Conservation (phyloP, 177 flowering plant species). For the Vitis hybrid region DNA sequence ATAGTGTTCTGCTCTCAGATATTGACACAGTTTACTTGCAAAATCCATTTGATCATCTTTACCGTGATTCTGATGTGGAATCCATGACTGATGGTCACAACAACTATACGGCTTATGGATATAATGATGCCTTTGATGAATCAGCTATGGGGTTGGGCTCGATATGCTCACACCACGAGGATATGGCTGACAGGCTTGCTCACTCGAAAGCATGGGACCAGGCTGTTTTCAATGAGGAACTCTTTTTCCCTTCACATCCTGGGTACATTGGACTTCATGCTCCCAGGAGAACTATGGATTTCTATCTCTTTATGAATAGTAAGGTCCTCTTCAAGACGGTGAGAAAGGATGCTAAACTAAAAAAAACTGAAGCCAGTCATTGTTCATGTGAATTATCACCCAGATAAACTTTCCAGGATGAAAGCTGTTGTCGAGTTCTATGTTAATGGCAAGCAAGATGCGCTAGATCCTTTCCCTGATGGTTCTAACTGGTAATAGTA, state of each 20-base stretch:
- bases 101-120: conserved; percentile 89
- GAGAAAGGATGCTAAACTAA: conserved; percentile 64
- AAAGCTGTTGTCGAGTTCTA: conserved; percentile 75
- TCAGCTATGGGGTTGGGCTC: conserved; percentile 90
- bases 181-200: conserved; percentile 75
- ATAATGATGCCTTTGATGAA: conserved; percentile 76
- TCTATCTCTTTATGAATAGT: conserved; percentile 85
- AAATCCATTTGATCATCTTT: conserved; percentile 78
- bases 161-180: conserved; percentile 89
- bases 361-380: conserved; percentile 65
- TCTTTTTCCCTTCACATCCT: conserved; percentile 80
- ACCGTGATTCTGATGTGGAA: conserved; percentile 88
- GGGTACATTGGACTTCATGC: conserved; percentile 88
- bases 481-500: conserved; percentile 57
- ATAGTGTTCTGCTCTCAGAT: conserved; percentile 88
- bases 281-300: conserved; percentile 77
- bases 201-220: conserved; percentile 70
- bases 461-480: conserved; percentile 71
- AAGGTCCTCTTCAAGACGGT: conserved; percentile 86
- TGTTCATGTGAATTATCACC: conserved; percentile 87
- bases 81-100: conserved; percentile 90
- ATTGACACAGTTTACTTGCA: conserved; percentile 83
- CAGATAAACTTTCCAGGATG: conserved; percentile 84
- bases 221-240: conserved; percentile 90
- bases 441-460: conserved; percentile 73